Conservation (phyloP, 768 basidiomycete species). For the Hortiboletus campestris region DNA sequence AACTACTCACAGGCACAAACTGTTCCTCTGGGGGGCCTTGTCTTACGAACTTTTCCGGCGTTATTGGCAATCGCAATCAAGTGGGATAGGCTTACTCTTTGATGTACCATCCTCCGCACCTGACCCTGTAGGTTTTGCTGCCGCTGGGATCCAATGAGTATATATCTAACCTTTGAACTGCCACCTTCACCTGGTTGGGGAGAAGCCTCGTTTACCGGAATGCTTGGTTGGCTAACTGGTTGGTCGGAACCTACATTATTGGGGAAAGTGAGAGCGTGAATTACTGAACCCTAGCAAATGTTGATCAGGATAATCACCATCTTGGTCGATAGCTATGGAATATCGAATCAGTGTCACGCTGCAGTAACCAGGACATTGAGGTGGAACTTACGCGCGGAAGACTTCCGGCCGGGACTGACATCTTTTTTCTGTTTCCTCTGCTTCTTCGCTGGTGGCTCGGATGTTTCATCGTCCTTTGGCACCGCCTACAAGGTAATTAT, state of each 20-base stretch:
- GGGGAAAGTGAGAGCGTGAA: not conserved
- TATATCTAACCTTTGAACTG: not conserved
- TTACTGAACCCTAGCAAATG: not conserved
- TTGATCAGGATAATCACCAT: slow-evolving; percentile 2
- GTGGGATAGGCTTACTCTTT: slow-evolving; percentile 8
- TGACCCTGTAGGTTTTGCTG: not conserved
- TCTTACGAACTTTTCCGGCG: slow-evolving; percentile 6
- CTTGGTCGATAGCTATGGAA: slow-evolving; percentile 1
- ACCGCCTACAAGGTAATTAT: slow-evolving; percentile 8
- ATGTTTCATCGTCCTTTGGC: not conserved
- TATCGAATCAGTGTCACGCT: not conserved
- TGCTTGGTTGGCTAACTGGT: not conserved
- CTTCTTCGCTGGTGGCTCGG: slow-evolving; percentile 4
- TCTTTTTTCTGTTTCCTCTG: slow-evolving; percentile 8
- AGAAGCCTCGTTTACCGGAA: not conserved
- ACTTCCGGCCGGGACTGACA: not conserved
- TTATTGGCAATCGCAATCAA: slow-evolving; percentile 1
- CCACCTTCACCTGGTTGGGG: slow-evolving; percentile 11
- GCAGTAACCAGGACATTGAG: not conserved
- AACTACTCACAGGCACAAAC: slow-evolving; percentile 17
- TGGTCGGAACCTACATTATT: slow-evolving; percentile 5
- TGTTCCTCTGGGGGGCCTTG: too few species aligned
- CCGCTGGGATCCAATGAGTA: slow-evolving; percentile 4
- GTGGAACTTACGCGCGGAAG: slow-evolving; percentile 13
- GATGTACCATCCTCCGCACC: not conserved